Evolutionary conservation across 2,329 filamentous ascomycete genomes (phyloP), one percentile per base, ranked within the genome.

Genomic region (Aspergillus costaricaensis): DNA sequence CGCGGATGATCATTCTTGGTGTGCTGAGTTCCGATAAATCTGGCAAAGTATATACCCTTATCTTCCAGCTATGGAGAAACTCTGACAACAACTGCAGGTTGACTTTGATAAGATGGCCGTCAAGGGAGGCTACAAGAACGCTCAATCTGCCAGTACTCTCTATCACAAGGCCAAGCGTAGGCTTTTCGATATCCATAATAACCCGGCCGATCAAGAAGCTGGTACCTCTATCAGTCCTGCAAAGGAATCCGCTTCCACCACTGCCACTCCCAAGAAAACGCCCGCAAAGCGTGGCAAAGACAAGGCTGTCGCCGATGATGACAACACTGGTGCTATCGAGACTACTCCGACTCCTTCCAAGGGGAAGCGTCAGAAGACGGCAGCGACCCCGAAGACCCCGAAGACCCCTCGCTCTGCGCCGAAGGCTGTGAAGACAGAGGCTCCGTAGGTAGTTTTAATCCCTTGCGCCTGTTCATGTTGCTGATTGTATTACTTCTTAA

Each of bases 131-230:
- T 75, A 77, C 61, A 77, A 76, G 60, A 79, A 75, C 55, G 63
- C 62, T 2, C 58, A 59, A 7, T 74, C 75, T 1, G 79, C 78
- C 3, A 67, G 63, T 14, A 70, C 73, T n/a, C 62, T 71, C 15
- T 80, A 75, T 62, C 64, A 67, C 38, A 69, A 68, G 10, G 70
- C 76, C 10, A 78, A 72, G 58, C 75, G 74, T 60, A 80, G 78
- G 64, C 58, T 81, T 47, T 15, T 67, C 5, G 63, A 64, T 0
- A n/a, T 36, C 12, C 32, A 36, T 36, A 36, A 14, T 36, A 36
- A 15, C 5, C 32, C 32, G 32, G 32, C 32, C 12, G 32, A 32
- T 6, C 23, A 48, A 14, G 49, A 47, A n/a, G 49, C 27, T 25
- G 8, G 12, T n/a, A 9, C 5, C 30, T 21, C 39, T 17, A 23